Evolutionary conservation across 2,329 filamentous ascomycete species (phyloP).

Genomic region (Aspergillus pseudotamarii): DNA sequence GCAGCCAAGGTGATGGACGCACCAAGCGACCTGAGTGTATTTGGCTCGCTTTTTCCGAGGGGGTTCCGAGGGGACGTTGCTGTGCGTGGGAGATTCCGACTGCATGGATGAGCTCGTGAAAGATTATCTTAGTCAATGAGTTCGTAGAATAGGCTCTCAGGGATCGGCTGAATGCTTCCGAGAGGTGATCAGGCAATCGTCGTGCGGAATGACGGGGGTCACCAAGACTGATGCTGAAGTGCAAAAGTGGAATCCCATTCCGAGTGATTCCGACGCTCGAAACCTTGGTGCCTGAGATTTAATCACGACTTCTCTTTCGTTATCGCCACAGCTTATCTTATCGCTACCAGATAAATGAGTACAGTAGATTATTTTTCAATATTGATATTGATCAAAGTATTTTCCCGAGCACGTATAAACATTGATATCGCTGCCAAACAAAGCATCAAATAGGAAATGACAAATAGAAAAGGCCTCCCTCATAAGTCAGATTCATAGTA

Average conservation of each 20-base stretch:
- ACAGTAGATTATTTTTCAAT: background rate
- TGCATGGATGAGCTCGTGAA: conserved; percentile 9
- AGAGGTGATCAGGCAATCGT: background rate
- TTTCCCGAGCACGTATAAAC: background rate
- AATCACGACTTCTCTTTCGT: background rate
- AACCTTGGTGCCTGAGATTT: background rate
- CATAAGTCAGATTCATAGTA: background rate
- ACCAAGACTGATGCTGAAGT: background rate
- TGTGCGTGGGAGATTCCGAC: conserved; percentile 7
- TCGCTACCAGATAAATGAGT: background rate
- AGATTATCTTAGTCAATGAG: too few relatives aligned
- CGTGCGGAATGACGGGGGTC: background rate
- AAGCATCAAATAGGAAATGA: too few relatives aligned
- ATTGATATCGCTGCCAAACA: background rate
- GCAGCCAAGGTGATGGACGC: conserved; percentile 1
- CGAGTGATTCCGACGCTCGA: background rate
- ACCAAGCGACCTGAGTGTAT: conserved; percentile 42
- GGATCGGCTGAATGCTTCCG: background rate
- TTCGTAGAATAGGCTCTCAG: background rate
- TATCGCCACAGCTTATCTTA: background rate
- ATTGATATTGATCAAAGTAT: background rate
- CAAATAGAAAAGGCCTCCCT: background rate
- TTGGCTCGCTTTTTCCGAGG: conserved; percentile 34
- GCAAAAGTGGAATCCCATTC: background rate
- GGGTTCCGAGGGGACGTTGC: conserved; percentile 17